phyloP scores from a whole-genome alignment of 176 grass and related monocot genomes.

The Phoenix dactylifera region DNA sequence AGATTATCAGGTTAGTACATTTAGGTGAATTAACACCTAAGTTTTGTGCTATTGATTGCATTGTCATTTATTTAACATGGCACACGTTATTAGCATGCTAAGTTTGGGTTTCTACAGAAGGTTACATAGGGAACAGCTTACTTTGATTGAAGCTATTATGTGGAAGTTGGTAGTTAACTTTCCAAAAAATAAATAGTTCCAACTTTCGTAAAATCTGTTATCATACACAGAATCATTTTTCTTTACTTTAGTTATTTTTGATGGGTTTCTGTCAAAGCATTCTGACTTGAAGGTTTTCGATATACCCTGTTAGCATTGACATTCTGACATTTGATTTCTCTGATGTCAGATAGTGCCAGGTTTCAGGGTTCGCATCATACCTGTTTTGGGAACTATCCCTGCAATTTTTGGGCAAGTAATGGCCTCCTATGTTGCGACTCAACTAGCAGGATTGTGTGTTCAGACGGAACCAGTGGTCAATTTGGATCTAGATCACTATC shows the following conservation, averaged over 20 bases:
- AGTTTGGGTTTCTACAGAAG: too few relatives aligned
- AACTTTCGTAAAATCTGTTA: too few relatives aligned
- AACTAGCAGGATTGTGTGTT: conserved; percentile 51
- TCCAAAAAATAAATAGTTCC: too few relatives aligned
- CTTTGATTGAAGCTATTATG: background rate
- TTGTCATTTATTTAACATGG: too few relatives aligned
- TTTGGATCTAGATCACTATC: conserved; percentile 96
- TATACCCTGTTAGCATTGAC: conserved; percentile 6
- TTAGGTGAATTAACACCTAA: background rate
- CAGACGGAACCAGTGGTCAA: conserved; percentile 87
- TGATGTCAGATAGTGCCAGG: conserved; percentile 71
- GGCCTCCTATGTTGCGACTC: conserved; percentile 80
- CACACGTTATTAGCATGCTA: too few relatives aligned
- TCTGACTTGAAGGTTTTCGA: background rate
- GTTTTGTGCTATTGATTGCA: background rate
- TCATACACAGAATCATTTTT: too few relatives aligned
- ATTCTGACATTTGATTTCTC: conserved; percentile 14
- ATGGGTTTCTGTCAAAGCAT: too few relatives aligned
- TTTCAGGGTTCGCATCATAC: conserved; percentile 95
- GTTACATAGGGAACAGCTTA: background rate
- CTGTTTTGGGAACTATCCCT: conserved; percentile 82
- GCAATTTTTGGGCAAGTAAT: conserved; percentile 98
- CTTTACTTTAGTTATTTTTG: too few relatives aligned
- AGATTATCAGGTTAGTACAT: conserved; percentile 77
- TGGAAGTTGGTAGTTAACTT: too few relatives aligned